Evolutionary conservation across 768 basidiomycete genomes (phyloP), one percentile per base, ranked within the genome.

Genomic region (Collybia sp.): DNA sequence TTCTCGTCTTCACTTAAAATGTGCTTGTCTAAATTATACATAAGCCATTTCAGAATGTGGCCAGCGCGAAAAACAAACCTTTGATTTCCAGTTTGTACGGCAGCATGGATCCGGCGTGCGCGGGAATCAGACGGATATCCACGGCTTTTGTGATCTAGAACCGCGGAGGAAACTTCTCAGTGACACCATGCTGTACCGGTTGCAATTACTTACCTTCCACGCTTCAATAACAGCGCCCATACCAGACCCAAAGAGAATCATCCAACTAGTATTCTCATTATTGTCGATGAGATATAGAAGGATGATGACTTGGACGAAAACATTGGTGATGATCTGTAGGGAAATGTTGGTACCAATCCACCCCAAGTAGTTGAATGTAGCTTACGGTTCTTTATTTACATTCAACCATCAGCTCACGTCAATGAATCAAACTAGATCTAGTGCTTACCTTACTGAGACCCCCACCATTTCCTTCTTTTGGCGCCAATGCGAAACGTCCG

Each of bases 1-100:
- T 88, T 93, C 70, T 99, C 96, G 58, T 97, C 94, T 58, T 96
- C 94, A 52, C 76, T 88, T n/a, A 97, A 75, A 43, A 93, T 85
- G 59, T 98, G 93, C 65, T 97, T 98, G 72, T 98, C 96, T 77
- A 74, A 42, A 48, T 33, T 43, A 43, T 37, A 46, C 32, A 40
- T 32, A 42, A 43, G 42, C 8, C 50, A 44, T 33, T 20, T 35
- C 41, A 33, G 40, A 31, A 41, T 47, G 53, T 48, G 48, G 48
- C 44, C 51, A 12, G 34, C 19, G 44, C 50, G 19, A 42, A 30
- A 44, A 30, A 47, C 70, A 48, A 62, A 88, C 91, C 89, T 70
- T 83, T 88, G 57, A 98, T 82, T 33, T 83, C 76, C 48, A 98
- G 55, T 61, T 72, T 76, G 69, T 93, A 94, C 13, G 93, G 93